These are phyloP conservation scores for Syzygium aqueum DNA, from an alignment of 345 rosid species.

Conservation along the genomic window DNA sequence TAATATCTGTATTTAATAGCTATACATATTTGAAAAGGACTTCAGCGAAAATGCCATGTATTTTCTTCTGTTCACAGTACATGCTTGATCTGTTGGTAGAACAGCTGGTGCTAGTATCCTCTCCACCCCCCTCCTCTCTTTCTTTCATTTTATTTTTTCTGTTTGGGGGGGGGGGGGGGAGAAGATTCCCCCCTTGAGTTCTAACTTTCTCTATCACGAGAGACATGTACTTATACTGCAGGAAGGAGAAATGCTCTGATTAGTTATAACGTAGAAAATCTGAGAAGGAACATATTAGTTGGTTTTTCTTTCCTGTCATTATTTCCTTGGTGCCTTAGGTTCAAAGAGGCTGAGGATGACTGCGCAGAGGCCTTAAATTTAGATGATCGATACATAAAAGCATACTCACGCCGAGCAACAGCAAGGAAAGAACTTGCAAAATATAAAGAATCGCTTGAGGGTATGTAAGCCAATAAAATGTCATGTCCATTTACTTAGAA, in stretches of 20 bases:
- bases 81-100: neutral
- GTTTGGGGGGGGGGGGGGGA: too few relatives aligned
- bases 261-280: neutral
- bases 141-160: neutral
- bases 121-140: neutral
- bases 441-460: conserved; percentile 74
- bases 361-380: conserved; percentile 89
- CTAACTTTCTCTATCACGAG: neutral
- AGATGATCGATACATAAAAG: conserved; percentile 85
- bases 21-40: neutral
- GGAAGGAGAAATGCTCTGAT: neutral
- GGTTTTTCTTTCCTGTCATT: neutral
- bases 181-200: neutral
- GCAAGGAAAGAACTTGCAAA: conserved; percentile 74
- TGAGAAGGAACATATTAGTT: neutral
- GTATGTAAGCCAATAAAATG: conserved; percentile 15
- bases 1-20: neutral
- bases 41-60: neutral
- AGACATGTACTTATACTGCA: neutral
- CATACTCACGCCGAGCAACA: conserved; percentile 87
- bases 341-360: conserved; percentile 77
- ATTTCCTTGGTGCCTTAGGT: conserved; percentile 27
- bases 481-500: neutral
- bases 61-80: neutral
- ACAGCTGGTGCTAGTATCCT: neutral